Percentiles rank a stretch among this genome's conserved stretches.
These are phyloP conservation scores for Pichia deserticola DNA, from an alignment of 805 yeast genomes.

Conservation along the genomic window DNA sequence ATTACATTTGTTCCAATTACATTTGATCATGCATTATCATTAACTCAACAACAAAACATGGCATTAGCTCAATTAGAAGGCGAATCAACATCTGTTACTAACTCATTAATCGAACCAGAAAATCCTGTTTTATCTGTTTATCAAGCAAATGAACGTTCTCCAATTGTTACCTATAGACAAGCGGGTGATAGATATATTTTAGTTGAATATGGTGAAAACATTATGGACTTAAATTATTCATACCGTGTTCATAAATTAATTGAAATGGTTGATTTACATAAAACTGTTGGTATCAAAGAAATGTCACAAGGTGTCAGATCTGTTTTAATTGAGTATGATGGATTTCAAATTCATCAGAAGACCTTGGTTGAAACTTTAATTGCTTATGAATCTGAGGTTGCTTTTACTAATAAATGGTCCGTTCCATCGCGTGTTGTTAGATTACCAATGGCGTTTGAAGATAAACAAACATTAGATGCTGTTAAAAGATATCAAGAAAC, in stretches of 20 bases:
- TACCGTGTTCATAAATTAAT: constrained; percentile 82
- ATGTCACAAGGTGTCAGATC: constrained; percentile 98
- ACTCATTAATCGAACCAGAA: constrained; percentile 41
- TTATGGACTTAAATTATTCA: constrained; percentile 74
- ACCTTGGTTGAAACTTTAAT: constrained; percentile 55
- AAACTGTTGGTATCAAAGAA: constrained; percentile 78
- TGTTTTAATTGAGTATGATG: constrained; percentile 80
- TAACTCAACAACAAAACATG: constrained; percentile 56
- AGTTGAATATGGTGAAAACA: constrained; percentile 88
- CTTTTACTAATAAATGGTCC: constrained; percentile 73
- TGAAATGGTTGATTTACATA: constrained; percentile 55
- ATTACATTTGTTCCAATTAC: constrained; percentile 75
- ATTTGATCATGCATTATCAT: constrained; percentile 56
- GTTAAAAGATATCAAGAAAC: constrained; percentile 91
- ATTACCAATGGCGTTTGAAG: constrained; percentile 96
- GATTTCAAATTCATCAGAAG: constrained; percentile 50
- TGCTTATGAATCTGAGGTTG: constrained; percentile 69
- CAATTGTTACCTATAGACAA: constrained; percentile 80
- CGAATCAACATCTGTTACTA: constrained; percentile 23
- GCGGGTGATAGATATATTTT: constrained; percentile 94
- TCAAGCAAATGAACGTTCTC: constrained; percentile 43
- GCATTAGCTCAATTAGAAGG: constrained; percentile 42
- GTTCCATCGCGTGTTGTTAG: constrained; percentile 76
- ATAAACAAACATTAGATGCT: constrained; percentile 78
- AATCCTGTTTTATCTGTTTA: constrained; percentile 60